phyloP scores from a whole-genome alignment of 495 filamentous ascomycete genomes.

The Zalerion maritima region DNA sequence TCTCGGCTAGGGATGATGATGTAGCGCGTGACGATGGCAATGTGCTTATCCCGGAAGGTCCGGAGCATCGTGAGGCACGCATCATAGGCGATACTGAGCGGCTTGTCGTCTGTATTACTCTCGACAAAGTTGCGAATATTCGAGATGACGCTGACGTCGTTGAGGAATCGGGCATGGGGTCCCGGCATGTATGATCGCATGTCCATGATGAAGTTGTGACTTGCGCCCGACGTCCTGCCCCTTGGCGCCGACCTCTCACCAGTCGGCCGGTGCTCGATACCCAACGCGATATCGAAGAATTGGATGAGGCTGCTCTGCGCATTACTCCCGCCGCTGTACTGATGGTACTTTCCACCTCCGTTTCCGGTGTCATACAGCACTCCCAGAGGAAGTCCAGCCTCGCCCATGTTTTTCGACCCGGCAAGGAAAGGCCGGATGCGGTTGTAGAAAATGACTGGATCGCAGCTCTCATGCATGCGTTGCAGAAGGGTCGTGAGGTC shows the following conservation, averaged over 20 bases:
- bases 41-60: constrained; percentile 84
- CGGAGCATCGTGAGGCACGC: constrained; percentile 82
- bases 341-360: constrained; percentile 49
- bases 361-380: constrained; percentile 73
- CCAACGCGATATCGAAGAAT: constrained; percentile 86
- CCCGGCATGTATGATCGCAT: constrained; percentile 98
- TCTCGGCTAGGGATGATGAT: constrained; percentile 59
- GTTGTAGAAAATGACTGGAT: constrained; percentile 87
- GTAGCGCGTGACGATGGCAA: constrained; percentile 91
- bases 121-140: constrained; percentile 85
- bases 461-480: constrained; percentile 85
- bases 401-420: constrained; percentile 91
- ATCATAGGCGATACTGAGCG: constrained; percentile 70
- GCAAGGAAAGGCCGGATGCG: constrained; percentile 87
- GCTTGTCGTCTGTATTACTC: constrained; percentile 39
- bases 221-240: too few relatives aligned
- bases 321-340: constrained; percentile 84
- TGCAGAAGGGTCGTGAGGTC: constrained; percentile 60
- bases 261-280: constrained; percentile 82
- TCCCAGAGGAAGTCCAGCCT: constrained; percentile 76
- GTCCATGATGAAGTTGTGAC: constrained; percentile 87
- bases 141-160: constrained; percentile 61
- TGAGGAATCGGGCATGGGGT: constrained; percentile 74
- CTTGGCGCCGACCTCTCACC: constrained; percentile 48
- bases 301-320: constrained; percentile 91